Conservation (phyloP, 805 yeast genomes). For the Schizosaccharomyces japonicus region DNA sequence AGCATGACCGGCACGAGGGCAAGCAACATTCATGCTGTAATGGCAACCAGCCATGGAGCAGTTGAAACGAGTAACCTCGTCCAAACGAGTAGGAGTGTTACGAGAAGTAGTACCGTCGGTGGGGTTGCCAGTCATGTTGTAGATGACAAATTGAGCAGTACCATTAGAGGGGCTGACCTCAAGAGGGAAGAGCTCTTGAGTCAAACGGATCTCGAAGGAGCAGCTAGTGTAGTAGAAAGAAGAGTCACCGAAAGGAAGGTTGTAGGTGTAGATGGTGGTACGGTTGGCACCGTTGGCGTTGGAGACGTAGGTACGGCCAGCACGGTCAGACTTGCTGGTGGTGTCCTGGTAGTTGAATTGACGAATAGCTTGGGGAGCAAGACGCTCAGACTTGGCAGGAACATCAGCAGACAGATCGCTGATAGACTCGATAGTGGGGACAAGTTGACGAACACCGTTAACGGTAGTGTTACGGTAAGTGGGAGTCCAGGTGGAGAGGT, state of each 20-base stretch:
- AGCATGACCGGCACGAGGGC: constrained; percentile 4
- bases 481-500: not conserved
- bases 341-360: not conserved
- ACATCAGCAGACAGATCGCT: not conserved
- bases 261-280: not conserved
- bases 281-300: not conserved
- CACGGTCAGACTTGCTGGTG: not conserved
- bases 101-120: not conserved
- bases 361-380: not conserved
- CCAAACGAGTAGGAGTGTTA: not conserved
- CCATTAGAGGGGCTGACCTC: not conserved
- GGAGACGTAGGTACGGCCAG: not conserved
- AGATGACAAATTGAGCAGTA: not conserved
- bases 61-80: not conserved
- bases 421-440: not conserved
- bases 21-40: not conserved
- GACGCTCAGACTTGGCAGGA: constrained; percentile 3
- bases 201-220: not conserved
- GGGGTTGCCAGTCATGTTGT: constrained; percentile 3
- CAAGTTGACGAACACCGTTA: not conserved
- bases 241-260: not conserved
- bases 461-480: not conserved
- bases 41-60: not conserved
- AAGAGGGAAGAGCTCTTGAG: constrained; percentile 1
- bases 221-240: not conserved